phyloP scores from a whole-genome alignment of 768 basidiomycete genomes.

The Mycena capillaripes region DNA sequence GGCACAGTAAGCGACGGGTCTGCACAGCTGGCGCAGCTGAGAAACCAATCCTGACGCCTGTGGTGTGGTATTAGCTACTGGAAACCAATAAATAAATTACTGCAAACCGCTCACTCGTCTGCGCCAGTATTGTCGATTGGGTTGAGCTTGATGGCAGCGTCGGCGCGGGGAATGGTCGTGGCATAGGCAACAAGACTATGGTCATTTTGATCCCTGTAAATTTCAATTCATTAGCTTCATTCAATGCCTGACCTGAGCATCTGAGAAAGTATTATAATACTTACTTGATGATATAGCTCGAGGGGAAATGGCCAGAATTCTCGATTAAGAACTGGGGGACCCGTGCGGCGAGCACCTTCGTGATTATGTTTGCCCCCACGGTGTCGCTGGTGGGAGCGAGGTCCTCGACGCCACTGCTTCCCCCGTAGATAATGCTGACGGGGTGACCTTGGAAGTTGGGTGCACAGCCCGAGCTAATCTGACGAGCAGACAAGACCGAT shows the following conservation, averaged over 20 bases:
- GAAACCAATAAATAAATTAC: too few species aligned
- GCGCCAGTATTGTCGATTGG: slow-evolving; percentile 19
- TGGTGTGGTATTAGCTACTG: background rate
- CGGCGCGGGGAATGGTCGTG: slow-evolving; percentile 7
- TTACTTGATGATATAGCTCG: slow-evolving; percentile 30
- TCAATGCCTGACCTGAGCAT: too few species aligned
- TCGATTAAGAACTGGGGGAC: slow-evolving; percentile 18
- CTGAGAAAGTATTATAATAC: background rate
- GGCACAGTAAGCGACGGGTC: slow-evolving; percentile 12
- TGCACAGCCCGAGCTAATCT: slow-evolving; percentile 10
- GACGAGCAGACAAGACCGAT: slow-evolving; percentile 35
- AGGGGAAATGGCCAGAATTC: slow-evolving; percentile 23
- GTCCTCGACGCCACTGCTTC: background rate
- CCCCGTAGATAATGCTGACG: background rate
- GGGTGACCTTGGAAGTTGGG: slow-evolving; percentile 1
- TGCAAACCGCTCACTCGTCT: background rate
- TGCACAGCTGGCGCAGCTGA: slow-evolving; percentile 26
- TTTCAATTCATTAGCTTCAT: background rate
- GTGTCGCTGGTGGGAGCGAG: background rate
- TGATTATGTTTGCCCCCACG: background rate
- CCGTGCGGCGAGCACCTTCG: background rate
- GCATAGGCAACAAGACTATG: slow-evolving; percentile 21
- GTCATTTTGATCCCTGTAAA: slow-evolving; percentile 8
- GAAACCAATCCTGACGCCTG: slow-evolving; percentile 13
- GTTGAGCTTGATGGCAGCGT: slow-evolving; percentile 23